Evolutionary conservation across 495 filamentous ascomycete genomes (phyloP), one percentile per base, ranked within the genome.

Genomic region (Penicillium desertorum): DNA sequence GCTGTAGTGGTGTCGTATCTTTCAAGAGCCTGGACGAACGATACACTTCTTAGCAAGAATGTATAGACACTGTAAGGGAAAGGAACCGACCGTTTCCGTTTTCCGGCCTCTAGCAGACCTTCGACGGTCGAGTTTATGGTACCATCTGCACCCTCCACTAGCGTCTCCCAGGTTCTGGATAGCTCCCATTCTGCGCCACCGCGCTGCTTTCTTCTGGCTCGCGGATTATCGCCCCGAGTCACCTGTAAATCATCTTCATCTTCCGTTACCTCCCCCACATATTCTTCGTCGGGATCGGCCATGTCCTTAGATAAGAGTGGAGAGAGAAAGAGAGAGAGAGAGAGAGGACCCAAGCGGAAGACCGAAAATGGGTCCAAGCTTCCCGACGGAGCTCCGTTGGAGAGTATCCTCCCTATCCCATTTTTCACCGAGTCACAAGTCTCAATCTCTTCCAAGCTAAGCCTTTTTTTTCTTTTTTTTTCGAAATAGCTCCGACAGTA

Each of bases 1-100:
- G 86, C 71, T 98, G 94, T 23, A 98, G 74, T 25, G 94, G 94
- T 17, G 92, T 96, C 6, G 93, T 97, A 67, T 98, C 94, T 71
- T 87, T 86, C 52, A 96, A 79, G 41, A 96, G 74, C 68, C 88
- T 91, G 63, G 11, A 32, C 32, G n/a, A 29, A 17, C 16, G 56
- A 17, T 46, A 20, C 19, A 29, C 43, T 22, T n/a, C n/a, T 49
- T 11, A 47, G 20, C n/a, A 56, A 4, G 22, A 39, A 20, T 12
- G 11, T 7, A 14, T 14, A 2, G 20, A 23, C 5, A 11, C 20
- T n/a, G 14, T 5, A 29, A 46, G 16, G 16, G 5, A 16, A 22
- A 46, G 6, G 7, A 11, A 58, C 71, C 71, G 68, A 90, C 88
- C 89, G 85, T 70, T 90, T 88, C 56, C 88, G 78, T 72, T 92